Evolutionary conservation across 2,329 filamentous ascomycete genomes (phyloP), one percentile per base, ranked within the genome.

Genomic region (Colletotrichum sp.): DNA sequence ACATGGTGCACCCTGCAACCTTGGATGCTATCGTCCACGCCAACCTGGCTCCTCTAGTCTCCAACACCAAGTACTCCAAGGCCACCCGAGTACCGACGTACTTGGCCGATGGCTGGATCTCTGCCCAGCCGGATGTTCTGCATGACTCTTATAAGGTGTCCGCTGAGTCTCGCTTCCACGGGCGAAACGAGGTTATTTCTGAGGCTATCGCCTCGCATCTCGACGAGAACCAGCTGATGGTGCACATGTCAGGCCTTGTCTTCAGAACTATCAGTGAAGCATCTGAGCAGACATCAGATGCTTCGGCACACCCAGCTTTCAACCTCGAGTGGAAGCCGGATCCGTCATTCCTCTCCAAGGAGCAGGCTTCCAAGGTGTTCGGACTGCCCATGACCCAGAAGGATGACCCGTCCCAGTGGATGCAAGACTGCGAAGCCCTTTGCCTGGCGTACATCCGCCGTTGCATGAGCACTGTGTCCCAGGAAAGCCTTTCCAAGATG

Each of bases 1-100:
- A 83, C 76, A 55, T 85, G 7, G 81, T 86, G 3, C 85, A 86
- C 69, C 85, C 85, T 3, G 79, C 81, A 18, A 80, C 84, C 0
- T 74, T 86, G 4, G 84, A 86, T 63, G 78, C 80, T 18, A 65
- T 84, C 1, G 81, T 85, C 7, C 84, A 86, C 39, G 74, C 71
- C 66, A 61, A 73, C n/a, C 36, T 78, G 7, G 74, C 82, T 7
- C 55, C 71, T 3, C 26, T 78, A 4, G 67, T 60, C 21, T 59
- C 57, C n/a, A 63, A 48, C 36, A 21, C 68, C 26, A 32, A 63
- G n/a, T 18, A 67, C n/a, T 21, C 65, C 6, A 39, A 39, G 9
- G 30, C 64, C 10, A 71, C 75, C 10, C 70, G 71, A 15, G 76
- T 78, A 7, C 75, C 74, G 3, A 75, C 61, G 1, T 76, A 76